Evolutionary conservation across 148 eudicot genomes (phyloP), one percentile per base, ranked within the genome.

Genomic region (Persicaria maculosa): DNA sequence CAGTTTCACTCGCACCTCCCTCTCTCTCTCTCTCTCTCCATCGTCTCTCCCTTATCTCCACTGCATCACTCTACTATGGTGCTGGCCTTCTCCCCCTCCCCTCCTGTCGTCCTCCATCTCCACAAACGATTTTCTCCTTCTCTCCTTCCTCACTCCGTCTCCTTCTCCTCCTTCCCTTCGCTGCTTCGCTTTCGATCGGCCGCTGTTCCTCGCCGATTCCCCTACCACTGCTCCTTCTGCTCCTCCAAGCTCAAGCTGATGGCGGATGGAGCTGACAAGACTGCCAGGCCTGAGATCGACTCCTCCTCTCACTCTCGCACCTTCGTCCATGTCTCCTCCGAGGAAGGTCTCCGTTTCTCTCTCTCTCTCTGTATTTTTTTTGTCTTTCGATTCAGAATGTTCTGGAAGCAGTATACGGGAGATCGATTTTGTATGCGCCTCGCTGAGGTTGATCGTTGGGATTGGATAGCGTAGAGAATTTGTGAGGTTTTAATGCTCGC

Each of bases 291-390:
- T 50, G 31, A 12, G 65, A 14, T 43, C 53, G 46, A 12, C 9
- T 17, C 53, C 36, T 19, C 40, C 9, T 54, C 61, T 15, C 75
- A 73, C 55, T 73, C 75, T 73, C 75, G 75, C 75, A 73, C 75
- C 31, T 73, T 73, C 55, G 65, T 73, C 47, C 47, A 55, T 73
- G 75, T 53, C 75, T 9, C 64, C 64, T 73, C 75, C 75, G 65
- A 55, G 11, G 75, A 52, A 73, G 75, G 75, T 73, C 6, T 43
- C 10, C 43, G 40, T 9, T 9, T 22, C n/a, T 17, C 61, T 22
- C 20, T 72, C 16, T 72, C 17, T 17, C 48, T 9, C 43, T 20
- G 1, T n/a, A 5, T 14, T 52, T 40, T 16, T 10, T 72, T 7
- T 20, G 1, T 68, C 43, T 31, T 72, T 22, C 59, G 75, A 73